A percentile compares a stretch with the other conserved stretches of the same genome.
These are phyloP conservation scores for Linaria vulgaris DNA, from an alignment of 257 asterid species.

Conservation along the genomic window DNA sequence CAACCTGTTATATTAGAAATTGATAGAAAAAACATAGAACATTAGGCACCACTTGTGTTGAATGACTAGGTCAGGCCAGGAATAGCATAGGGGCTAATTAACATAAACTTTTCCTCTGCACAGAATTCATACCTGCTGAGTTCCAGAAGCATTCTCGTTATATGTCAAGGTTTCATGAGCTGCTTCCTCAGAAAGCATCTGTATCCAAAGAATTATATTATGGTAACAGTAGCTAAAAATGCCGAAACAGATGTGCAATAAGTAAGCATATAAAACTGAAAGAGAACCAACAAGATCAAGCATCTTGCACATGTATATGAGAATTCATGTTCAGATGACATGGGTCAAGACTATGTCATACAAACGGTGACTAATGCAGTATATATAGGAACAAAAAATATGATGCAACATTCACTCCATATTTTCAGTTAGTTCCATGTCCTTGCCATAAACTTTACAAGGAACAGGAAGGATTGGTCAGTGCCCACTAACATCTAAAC, in stretches of 20 bases:
- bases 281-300: neutral
- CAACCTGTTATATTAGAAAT: conserved; percentile 59
- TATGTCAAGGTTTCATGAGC: conserved; percentile 34
- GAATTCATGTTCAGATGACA: no score
- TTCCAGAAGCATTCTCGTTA: conserved; percentile 35
- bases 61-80: conserved; percentile 7
- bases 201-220: conserved; percentile 25
- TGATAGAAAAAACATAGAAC: conserved; percentile 15
- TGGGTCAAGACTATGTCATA: no score
- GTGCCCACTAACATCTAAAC: neutral
- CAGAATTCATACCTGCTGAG: conserved; percentile 44
- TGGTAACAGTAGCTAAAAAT: conserved; percentile 9
- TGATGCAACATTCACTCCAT: neutral
- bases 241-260: neutral
- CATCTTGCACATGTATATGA: no score
- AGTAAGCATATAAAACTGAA: neutral
- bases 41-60: conserved; percentile 4
- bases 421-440: neutral
- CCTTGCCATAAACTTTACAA: neutral
- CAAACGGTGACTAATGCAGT: no score
- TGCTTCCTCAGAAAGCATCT: conserved; percentile 41
- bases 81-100: conserved; percentile 7
- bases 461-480: neutral
- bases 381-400: no score
- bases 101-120: conserved; percentile 15